Base-by-base conservation (phyloP, 495 filamentous ascomycete genomes). In the Alectoria sarmentosa region DNA sequence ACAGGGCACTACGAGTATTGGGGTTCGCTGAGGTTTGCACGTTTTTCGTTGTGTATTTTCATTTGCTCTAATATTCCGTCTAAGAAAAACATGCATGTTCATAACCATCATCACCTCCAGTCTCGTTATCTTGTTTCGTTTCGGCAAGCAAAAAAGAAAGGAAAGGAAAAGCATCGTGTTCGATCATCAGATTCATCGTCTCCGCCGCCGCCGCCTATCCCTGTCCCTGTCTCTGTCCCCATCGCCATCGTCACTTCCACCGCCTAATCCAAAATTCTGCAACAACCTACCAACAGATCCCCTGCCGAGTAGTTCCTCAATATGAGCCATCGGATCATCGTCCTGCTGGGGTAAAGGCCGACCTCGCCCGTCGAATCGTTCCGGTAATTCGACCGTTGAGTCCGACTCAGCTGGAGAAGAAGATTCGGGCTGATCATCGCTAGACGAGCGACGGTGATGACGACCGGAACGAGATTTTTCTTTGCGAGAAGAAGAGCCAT, bases 281-380 rank as follows among this genome's bases (percentile, higher is more conserved):
- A 72, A 52, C 32, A 68, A 66, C 36, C 62, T 68, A 6, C 68
- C 65, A 26, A 66, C 38, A 14, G 34, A 46, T 3, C 70, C 70
- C 26, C 61, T 65, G 21, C 73, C 73, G 32, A 83, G 61, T 8
- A 82, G 64, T 28, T 75, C 69, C 56, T 80, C 75, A 6, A 82
- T 55, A 36, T 64, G 70, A 52, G 74, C 75, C 3, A 70, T 71
- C 8, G 77, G 65, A 21, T 77, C 71, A 65, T 78, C 74, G 14
- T 76, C 73, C 9, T 65, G 72, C 1, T 77, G 67, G 3, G 74
- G 71, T 15, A 82, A 71, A 1, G 79, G 83, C 28, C 77, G 76
- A 2, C 88, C 87, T 5, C 86, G 74, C 10, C 74, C 67, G 65
- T 90, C 87, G 66, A 91, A 90, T 1, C 88, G 80, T 52, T 84